A percentile compares a stretch with the other conserved stretches of the same genome.
phyloP scores from a whole-genome alignment of 345 rosid genomes.

The Moricandia arvensis region DNA sequence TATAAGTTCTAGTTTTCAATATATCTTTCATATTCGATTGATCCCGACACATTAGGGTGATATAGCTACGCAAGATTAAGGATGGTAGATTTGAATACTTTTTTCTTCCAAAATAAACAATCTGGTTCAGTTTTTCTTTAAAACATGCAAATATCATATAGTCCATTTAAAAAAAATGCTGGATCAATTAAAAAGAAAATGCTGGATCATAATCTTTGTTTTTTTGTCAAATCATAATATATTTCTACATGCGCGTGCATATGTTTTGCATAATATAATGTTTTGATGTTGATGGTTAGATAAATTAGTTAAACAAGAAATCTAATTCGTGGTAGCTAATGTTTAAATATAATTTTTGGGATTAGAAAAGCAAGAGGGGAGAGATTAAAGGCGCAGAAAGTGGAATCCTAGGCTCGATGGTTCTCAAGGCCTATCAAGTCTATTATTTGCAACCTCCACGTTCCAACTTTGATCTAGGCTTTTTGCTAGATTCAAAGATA shows the following conservation, averaged over 20 bases:
- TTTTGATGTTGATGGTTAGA: constrained; percentile 20
- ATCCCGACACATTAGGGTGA: neutral
- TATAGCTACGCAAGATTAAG: neutral
- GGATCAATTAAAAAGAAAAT: too few species aligned
- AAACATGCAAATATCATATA: neutral
- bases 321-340: neutral
- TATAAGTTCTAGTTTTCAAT: neutral
- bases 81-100: neutral
- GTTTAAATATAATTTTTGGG: neutral
- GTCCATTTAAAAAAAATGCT: too few species aligned
- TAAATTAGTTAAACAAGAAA: neutral
- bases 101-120: neutral
- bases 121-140: neutral
- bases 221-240: neutral
- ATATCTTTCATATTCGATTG: neutral
- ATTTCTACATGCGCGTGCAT: constrained; percentile 16
- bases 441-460: too few species aligned
- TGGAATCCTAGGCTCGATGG: neutral
- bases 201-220: too few species aligned
- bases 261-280: constrained; percentile 11
- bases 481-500: too few species aligned
- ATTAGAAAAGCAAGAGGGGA: neutral
- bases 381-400: neutral
- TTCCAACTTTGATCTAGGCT: too few species aligned
- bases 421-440: neutral